These are phyloP conservation scores for Botrytis aclada DNA, from an alignment of 2,329 filamentous ascomycete genomes.

Conservation along the genomic window DNA sequence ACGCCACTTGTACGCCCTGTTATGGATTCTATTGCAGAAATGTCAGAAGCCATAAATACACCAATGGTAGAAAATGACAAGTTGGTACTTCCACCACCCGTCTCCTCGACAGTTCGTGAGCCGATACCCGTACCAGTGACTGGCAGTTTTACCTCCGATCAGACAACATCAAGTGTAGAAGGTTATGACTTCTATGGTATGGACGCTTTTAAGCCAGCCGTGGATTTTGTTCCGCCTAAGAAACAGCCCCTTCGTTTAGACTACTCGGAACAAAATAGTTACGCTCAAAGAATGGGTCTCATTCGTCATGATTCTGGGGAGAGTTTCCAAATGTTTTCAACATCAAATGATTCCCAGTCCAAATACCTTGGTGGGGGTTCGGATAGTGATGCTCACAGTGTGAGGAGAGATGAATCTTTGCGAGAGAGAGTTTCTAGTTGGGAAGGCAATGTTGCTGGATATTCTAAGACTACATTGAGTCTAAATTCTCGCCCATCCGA, in stretches of 20 bases:
- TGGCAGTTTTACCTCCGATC: conserved; percentile 21
- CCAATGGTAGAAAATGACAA: conserved; percentile 37
- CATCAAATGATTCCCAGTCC: conserved; percentile 49
- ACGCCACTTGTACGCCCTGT: conserved; percentile 57
- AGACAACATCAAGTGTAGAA: conserved; percentile 41
- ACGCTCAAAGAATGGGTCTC: conserved; percentile 28
- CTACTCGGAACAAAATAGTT: conserved; percentile 26
- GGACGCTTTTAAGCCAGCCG: conserved; percentile 49
- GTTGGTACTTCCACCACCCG: conserved; percentile 33
- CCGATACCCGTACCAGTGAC: conserved; percentile 33
- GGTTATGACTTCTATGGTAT: conserved; percentile 66
- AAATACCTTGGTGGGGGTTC: conserved; percentile 38
- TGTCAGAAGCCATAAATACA: conserved; percentile 30
- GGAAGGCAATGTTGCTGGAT: conserved; percentile 33
- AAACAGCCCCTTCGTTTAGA: conserved; percentile 41
- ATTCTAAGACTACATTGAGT: conserved; percentile 21
- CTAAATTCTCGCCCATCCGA: conserved; percentile 23
- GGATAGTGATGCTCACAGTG: conserved; percentile 33
- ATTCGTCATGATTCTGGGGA: conserved; percentile 57
- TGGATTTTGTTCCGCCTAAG: conserved; percentile 51
- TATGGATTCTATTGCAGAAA: conserved; percentile 34
- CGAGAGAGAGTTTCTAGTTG: conserved; percentile 33
- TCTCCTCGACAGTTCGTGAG: conserved; percentile 27
- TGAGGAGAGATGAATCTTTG: conserved; percentile 22
- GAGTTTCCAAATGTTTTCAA: conserved; percentile 58